A percentile compares a stretch with the other conserved stretches of the same genome.
These are phyloP conservation scores for Schrenkiella parvula DNA, from an alignment of 345 rosid genomes.

Conservation along the genomic window DNA sequence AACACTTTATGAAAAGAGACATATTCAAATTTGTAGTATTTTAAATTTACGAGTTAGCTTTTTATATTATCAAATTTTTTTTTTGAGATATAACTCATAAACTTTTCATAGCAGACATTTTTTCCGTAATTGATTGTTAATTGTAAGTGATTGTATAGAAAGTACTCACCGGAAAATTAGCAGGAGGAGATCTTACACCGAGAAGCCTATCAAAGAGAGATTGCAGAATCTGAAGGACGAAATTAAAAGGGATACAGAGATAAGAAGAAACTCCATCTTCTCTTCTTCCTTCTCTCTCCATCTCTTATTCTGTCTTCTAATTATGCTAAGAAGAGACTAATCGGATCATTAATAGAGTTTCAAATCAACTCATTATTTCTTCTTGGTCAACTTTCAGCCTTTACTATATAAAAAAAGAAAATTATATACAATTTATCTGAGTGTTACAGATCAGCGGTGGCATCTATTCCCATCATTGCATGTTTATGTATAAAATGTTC, in stretches of 20 bases:
- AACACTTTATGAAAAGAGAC: neutral
- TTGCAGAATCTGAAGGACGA: neutral
- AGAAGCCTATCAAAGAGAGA: neutral
- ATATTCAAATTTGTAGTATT: neutral
- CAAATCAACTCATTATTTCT: neutral
- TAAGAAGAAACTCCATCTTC: slow-evolving; percentile 14
- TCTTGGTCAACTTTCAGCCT: slow-evolving; percentile 22
- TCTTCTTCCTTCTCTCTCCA: slow-evolving; percentile 15
- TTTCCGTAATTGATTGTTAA: neutral
- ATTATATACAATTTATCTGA: neutral
- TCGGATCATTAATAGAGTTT: slow-evolving; percentile 5
- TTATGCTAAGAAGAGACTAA: neutral
- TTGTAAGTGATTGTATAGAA: neutral
- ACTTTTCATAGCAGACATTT: neutral
- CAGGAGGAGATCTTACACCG: neutral
- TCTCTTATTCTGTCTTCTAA: slow-evolving; percentile 4
- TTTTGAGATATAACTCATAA: neutral
- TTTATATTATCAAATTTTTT: neutral
- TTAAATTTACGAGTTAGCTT: neutral
- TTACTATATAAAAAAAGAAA: too few relatives aligned
- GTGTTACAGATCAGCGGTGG: slow-evolving; percentile 3
- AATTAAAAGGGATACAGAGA: slow-evolving; percentile 13
- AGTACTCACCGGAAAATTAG: neutral
- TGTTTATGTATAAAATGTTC: neutral
- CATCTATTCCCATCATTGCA: neutral